Evolutionary conservation across 2,329 filamentous ascomycete species (phyloP).

Genomic region (Calonectria hawksworthii): DNA sequence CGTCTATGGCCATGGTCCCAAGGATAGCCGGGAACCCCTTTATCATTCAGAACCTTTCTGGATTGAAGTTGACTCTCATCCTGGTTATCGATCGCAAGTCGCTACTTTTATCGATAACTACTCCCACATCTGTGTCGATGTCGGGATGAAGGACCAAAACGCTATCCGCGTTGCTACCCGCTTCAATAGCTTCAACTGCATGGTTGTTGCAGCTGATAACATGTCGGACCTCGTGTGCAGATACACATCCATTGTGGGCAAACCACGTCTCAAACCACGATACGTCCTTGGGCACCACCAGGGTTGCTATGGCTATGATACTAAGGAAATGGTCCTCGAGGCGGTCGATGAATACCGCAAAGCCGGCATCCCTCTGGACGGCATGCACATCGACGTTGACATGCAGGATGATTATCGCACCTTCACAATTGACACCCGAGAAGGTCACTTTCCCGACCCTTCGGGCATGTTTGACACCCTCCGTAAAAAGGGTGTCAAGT

Average conservation of each 20-base stretch:
- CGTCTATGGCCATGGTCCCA: conserved; percentile 9
- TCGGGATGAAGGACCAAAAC: conserved; percentile 3
- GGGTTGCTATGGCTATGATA: conserved; percentile 14
- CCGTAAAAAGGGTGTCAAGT: conserved; percentile 1
- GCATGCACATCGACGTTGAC: conserved; percentile 17
- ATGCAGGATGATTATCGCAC: conserved; percentile 21
- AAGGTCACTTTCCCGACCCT: neutral
- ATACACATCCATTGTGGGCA: conserved; percentile 16
- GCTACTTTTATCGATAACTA: conserved; percentile 16
- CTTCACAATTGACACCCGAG: conserved; percentile 6
- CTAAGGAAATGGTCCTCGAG: neutral
- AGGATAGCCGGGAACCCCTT: conserved; percentile 13
- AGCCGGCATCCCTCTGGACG: neutral
- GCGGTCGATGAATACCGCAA: conserved; percentile 2
- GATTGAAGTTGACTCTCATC: conserved; percentile 13
- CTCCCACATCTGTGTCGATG: conserved; percentile 17
- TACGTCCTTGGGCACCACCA: conserved; percentile 15
- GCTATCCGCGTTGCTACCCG: conserved; percentile 18
- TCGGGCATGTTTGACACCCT: neutral
- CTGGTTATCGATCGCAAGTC: neutral
- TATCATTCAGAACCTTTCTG: conserved; percentile 20
- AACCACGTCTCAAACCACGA: conserved; percentile 6
- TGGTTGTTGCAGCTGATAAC: conserved; percentile 11
- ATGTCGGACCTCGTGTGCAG: neutral
- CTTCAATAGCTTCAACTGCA: conserved; percentile 13